These are phyloP conservation scores for Candida xyloterini DNA, from an alignment of 805 yeast genomes.

Conservation along the genomic window DNA sequence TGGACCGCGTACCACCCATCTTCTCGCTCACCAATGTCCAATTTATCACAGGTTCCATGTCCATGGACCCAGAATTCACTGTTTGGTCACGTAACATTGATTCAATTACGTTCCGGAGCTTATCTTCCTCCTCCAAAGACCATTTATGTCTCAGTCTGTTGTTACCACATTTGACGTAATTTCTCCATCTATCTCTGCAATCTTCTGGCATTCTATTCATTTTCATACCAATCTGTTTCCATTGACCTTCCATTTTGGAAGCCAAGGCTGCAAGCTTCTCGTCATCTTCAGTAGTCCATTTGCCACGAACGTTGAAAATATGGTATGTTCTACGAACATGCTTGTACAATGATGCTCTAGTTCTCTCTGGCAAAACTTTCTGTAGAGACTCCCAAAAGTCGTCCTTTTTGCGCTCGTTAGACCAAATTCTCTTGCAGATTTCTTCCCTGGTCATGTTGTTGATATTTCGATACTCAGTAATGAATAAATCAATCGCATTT, in stretches of 20 bases:
- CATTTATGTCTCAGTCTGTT: conserved; percentile 76
- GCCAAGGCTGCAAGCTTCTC: conserved; percentile 60
- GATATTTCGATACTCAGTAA: conserved; percentile 63
- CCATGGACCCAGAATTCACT: conserved; percentile 24
- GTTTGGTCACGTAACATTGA: conserved; percentile 42
- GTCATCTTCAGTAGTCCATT: conserved; percentile 87
- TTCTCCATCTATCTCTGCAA: conserved; percentile 95
- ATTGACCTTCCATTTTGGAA: conserved; percentile 69
- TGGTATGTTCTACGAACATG: conserved; percentile 91
- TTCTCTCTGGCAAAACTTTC: conserved; percentile 75
- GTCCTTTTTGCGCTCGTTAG: conserved; percentile 79
- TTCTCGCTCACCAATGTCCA: conserved; percentile 91
- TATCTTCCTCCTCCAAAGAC: conserved; percentile 76
- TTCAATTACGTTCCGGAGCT: conserved; percentile 52
- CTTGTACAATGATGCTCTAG: conserved; percentile 87
- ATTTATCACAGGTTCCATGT: conserved; percentile 52
- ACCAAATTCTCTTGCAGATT: conserved; percentile 84
- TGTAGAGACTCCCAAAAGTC: conserved; percentile 85
- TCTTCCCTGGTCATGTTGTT: conserved; percentile 62
- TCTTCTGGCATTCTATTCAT: conserved; percentile 97
- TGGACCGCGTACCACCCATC: conserved; percentile 84
- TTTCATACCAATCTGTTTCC: conserved; percentile 79
- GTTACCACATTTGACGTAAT: conserved; percentile 87
- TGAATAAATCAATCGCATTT: conserved; percentile 67
- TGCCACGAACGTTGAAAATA: conserved; percentile 81